Conservation (phyloP, 495 filamentous ascomycete species). For the Penicillium bialowiezense region DNA sequence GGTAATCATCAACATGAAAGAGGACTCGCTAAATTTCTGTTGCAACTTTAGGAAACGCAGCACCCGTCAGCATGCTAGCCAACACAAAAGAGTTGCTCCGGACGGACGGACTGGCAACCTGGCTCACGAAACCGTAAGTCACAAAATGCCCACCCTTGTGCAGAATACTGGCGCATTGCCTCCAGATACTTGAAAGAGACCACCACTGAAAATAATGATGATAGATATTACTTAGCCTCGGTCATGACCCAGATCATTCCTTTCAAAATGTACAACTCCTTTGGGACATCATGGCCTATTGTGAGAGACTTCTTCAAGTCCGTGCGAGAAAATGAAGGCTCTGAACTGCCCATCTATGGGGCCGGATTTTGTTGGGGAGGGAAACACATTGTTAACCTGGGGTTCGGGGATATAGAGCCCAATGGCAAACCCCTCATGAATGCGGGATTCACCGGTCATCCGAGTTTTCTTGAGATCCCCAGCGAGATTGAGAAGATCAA, state of each 20-base stretch:
- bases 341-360: constrained; percentile 34
- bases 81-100: not conserved
- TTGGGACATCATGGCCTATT: constrained; percentile 36
- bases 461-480: constrained; percentile 49
- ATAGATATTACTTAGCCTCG: not conserved
- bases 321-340: constrained; percentile 35
- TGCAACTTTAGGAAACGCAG: not conserved
- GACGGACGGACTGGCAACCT: not conserved
- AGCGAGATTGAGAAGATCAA: constrained; percentile 50
- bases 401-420: constrained; percentile 22
- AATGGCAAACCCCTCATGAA: constrained; percentile 43
- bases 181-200: too few relatives aligned
- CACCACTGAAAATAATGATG: not conserved
- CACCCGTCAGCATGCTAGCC: not conserved
- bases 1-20: not conserved
- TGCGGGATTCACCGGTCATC: constrained; percentile 55
- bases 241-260: constrained; percentile 9
- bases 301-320: constrained; percentile 45
- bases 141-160: too few relatives aligned
- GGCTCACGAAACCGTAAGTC: constrained; percentile 1
- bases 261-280: constrained; percentile 34
- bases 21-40: not conserved
- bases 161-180: not conserved
- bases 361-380: constrained; percentile 65
- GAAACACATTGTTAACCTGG: constrained; percentile 43